Percentiles rank a stretch among this genome's conserved stretches.
Evolutionary conservation across 2,329 filamentous ascomycete genomes (phyloP).

Genomic region (Verticillium tricorpus): DNA sequence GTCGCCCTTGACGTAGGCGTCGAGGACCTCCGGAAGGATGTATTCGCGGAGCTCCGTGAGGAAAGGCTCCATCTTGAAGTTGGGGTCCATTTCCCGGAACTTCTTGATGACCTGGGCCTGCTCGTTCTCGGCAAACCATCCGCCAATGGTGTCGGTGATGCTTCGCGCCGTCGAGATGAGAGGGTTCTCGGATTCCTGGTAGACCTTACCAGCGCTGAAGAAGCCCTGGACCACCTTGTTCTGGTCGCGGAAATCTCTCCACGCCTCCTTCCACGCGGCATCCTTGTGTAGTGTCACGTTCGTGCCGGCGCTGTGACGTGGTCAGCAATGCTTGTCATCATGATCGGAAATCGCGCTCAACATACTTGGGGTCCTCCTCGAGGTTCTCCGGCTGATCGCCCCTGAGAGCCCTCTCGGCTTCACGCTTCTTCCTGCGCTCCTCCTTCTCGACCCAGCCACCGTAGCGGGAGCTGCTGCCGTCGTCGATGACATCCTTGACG

Average conservation of each 20-base stretch:
- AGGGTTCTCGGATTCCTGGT: conserved; percentile 96
- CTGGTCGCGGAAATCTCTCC: conserved; percentile 88
- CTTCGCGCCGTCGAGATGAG: conserved; percentile 88
- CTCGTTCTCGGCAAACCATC: conserved; percentile 98
- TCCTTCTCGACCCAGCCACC: conserved; percentile 97
- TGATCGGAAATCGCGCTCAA: conserved; percentile 12
- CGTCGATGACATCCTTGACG: conserved; percentile 93
- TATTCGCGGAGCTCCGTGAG: conserved; percentile 94
- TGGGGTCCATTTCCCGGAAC: conserved; percentile 91
- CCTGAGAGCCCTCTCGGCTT: conserved; percentile 60
- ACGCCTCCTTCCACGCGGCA: conserved; percentile 96
- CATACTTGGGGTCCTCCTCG: conserved; percentile 86
- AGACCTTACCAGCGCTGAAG: conserved; percentile 79
- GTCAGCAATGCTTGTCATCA: conserved; percentile 24
- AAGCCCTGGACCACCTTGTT: conserved; percentile 85
- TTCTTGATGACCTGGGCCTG: conserved; percentile 97
- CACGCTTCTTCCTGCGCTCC: conserved; percentile 76
- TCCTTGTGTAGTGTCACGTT: conserved; percentile 97
- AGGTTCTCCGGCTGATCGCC: conserved; percentile 53
- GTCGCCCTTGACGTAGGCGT: conserved; percentile 97
- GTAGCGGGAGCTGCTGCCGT: conserved; percentile 92
- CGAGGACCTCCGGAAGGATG: conserved; percentile 92
- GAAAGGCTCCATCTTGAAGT: conserved; percentile 93
- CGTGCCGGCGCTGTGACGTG: conserved; percentile 69
- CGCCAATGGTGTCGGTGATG: conserved; percentile 87